These are phyloP conservation scores for Hymenoscyphus occultus DNA, from an alignment of 2,329 filamentous ascomycete species.

Conservation along the genomic window DNA sequence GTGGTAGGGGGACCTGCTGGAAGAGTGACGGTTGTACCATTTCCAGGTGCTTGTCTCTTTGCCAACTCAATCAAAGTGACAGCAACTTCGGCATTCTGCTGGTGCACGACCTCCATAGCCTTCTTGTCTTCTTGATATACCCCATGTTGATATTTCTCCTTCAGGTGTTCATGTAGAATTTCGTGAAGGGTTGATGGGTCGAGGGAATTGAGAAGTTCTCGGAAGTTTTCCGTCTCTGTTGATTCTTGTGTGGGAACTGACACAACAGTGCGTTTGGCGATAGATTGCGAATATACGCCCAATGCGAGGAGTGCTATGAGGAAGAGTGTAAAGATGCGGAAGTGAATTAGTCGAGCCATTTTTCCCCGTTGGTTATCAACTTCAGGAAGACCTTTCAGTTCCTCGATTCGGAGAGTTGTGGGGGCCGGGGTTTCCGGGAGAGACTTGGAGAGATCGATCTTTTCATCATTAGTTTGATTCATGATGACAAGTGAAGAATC, in stretches of 20 bases:
- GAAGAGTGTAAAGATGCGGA: constrained; percentile 38
- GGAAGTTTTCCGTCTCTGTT: constrained; percentile 39
- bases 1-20: neutral
- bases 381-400: constrained; percentile 8
- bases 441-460: constrained; percentile 19
- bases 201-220: constrained; percentile 53
- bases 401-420: constrained; percentile 12
- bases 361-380: constrained; percentile 21
- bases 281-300: constrained; percentile 38
- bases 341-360: constrained; percentile 41
- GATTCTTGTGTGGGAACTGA: constrained; percentile 26
- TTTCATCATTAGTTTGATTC: constrained; percentile 24
- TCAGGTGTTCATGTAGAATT: constrained; percentile 61
- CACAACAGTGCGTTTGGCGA: constrained; percentile 5
- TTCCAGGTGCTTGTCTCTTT: constrained; percentile 50
- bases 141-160: constrained; percentile 64
- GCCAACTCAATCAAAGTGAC: constrained; percentile 62
- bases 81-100: constrained; percentile 59
- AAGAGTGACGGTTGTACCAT: constrained; percentile 14
- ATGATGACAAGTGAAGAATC: constrained; percentile 15
- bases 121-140: constrained; percentile 63
- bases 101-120: constrained; percentile 61
- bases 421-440: constrained; percentile 8
- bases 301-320: constrained; percentile 36
- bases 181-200: constrained; percentile 61